Percentiles rank a stretch among this genome's conserved stretches.
Conservation (phyloP, 2,329 filamentous ascomycete genomes). For the Aspergillus transmontanensis region DNA sequence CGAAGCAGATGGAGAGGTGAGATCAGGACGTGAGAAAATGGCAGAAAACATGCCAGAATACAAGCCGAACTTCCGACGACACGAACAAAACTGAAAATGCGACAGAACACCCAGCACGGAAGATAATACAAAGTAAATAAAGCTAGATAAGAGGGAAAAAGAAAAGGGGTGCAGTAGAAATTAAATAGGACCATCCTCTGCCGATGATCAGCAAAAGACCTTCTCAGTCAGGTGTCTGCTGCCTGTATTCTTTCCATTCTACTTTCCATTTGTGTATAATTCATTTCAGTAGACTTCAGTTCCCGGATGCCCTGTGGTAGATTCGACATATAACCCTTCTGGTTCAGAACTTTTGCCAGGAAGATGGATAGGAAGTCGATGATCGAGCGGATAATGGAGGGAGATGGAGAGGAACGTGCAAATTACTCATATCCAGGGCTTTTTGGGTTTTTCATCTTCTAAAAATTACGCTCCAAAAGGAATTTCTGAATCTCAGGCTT, state of each 20-base stretch:
- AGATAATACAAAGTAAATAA: constrained; percentile 19
- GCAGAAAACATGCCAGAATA: constrained; percentile 16
- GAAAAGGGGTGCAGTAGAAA: constrained; percentile 14
- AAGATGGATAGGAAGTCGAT: constrained; percentile 1
- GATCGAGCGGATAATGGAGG: constrained; percentile 2
- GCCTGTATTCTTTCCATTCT: constrained; percentile 1
- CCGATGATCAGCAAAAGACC: background rate
- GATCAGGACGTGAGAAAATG: constrained; percentile 15
- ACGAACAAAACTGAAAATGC: constrained; percentile 10
- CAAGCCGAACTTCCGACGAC: constrained; percentile 7
- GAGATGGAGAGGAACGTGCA: background rate
- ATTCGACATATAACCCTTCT: background rate
- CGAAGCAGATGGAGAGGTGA: constrained; percentile 18
- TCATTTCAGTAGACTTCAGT: background rate
- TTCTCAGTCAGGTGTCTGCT: background rate
- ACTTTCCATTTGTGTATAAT: background rate
- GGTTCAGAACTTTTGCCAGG: constrained; percentile 1
- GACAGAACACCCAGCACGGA: constrained; percentile 28
- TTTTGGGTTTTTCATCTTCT: constrained; percentile 7
- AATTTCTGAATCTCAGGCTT: constrained; percentile 53
- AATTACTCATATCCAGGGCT: constrained; percentile 3
- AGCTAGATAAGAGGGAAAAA: constrained; percentile 12
- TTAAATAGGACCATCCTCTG: constrained; percentile 9
- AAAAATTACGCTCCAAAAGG: constrained; percentile 50
- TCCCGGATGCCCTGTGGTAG: background rate